phyloP scores from a whole-genome alignment of 208 protist species.

The Herpetomonas muscarum region DNA sequence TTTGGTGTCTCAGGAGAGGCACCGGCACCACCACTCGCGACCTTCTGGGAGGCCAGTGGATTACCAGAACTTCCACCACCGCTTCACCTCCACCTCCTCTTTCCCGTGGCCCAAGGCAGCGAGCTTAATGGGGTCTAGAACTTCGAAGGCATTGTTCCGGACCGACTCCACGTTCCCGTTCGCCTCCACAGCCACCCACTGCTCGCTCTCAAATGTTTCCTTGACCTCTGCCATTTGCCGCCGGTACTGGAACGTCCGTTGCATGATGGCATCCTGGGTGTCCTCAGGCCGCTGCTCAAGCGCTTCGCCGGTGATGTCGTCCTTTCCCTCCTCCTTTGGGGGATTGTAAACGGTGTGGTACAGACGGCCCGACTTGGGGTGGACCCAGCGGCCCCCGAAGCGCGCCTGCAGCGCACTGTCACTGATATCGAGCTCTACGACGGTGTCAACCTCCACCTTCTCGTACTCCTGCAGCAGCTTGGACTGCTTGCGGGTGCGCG shows the following conservation, averaged over 20 bases:
- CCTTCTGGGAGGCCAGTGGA: background rate
- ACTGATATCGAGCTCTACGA: conserved; percentile 67
- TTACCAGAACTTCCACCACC: conserved; percentile 61
- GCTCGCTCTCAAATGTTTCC: conserved; percentile 50
- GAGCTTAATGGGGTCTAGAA: conserved; percentile 60
- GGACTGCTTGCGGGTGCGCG: conserved; percentile 70
- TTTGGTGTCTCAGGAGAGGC: background rate
- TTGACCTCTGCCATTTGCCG: conserved; percentile 67
- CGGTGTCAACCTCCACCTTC: conserved; percentile 44
- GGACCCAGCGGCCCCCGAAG: conserved; percentile 80
- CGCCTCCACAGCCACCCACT: conserved; percentile 61
- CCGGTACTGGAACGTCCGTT: conserved; percentile 80
- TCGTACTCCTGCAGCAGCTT: conserved; percentile 51
- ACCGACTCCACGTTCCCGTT: conserved; percentile 64
- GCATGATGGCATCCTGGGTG: conserved; percentile 71
- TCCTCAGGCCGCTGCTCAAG: conserved; percentile 89
- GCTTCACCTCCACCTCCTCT: conserved; percentile 6
- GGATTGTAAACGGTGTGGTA: conserved; percentile 93
- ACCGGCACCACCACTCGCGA: conserved; percentile 4
- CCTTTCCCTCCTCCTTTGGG: conserved; percentile 71
- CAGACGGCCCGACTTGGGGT: conserved; percentile 80
- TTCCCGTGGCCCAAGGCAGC: conserved; percentile 13
- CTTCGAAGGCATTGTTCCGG: conserved; percentile 63
- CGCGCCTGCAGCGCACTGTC: conserved; percentile 72
- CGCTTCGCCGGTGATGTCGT: conserved; percentile 91